phyloP scores from a whole-genome alignment of 2,329 filamentous ascomycete genomes.

The Arthroderma sp. region DNA sequence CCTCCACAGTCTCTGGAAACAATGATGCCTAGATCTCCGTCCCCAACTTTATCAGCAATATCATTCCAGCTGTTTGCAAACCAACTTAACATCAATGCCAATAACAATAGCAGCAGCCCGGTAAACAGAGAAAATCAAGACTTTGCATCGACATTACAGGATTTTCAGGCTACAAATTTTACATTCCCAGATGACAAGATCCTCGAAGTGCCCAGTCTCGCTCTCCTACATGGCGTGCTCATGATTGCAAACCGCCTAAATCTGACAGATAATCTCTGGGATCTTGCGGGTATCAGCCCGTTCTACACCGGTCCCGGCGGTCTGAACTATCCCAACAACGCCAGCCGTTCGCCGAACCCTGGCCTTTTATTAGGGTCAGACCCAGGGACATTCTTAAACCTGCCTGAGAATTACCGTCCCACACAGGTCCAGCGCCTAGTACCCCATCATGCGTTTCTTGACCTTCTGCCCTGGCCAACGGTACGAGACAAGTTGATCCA shows the following conservation, averaged over 20 bases:
- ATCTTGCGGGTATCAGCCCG: conserved; percentile 34
- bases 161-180: conserved; percentile 15
- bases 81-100: conserved; percentile 1
- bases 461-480: conserved; percentile 46
- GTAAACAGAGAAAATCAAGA: conserved; percentile 3
- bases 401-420: conserved; percentile 39
- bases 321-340: neutral
- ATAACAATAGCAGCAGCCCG: neutral
- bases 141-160: conserved; percentile 12
- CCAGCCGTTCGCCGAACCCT: neutral
- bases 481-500: conserved; percentile 42
- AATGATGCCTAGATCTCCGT: conserved; percentile 1
- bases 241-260: conserved; percentile 38
- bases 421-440: conserved; percentile 37
- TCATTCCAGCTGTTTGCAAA: conserved; percentile 9
- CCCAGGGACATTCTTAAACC: conserved; percentile 14
- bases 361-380: too few relatives aligned
- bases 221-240: conserved; percentile 35
- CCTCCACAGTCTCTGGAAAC: conserved; percentile 5
- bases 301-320: conserved; percentile 24
- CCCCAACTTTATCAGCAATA: conserved; percentile 5
- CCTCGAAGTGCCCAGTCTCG: conserved; percentile 38
- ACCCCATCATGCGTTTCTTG: conserved; percentile 45
- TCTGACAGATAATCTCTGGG: conserved; percentile 33
- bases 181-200: conserved; percentile 36